These are phyloP conservation scores for Apiospora arundinis DNA, from an alignment of 2,329 filamentous ascomycete species.

Conservation along the genomic window DNA sequence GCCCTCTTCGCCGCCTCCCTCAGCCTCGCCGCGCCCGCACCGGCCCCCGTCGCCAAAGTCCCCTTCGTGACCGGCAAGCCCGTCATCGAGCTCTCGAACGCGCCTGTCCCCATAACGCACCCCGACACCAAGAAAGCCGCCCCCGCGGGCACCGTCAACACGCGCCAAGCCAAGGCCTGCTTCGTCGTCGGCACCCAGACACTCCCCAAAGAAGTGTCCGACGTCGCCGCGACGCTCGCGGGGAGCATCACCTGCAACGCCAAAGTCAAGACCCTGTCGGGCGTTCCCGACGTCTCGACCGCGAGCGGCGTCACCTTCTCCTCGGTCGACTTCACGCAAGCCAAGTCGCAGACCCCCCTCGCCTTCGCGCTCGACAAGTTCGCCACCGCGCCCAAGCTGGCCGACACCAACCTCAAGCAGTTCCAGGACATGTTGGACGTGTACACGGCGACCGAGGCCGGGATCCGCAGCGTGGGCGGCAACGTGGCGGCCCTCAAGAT, in stretches of 20 bases:
- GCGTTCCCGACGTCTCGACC: slow-evolving; percentile 62
- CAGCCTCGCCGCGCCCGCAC: not conserved
- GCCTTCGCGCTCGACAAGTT: slow-evolving; percentile 61
- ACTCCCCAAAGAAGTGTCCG: slow-evolving; percentile 57
- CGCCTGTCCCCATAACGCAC: not conserved
- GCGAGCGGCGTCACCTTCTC: slow-evolving; percentile 52
- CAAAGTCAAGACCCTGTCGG: slow-evolving; percentile 53
- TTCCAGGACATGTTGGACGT: slow-evolving; percentile 61
- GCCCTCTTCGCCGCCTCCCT: slow-evolving; percentile 4
- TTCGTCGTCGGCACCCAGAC: slow-evolving; percentile 58
- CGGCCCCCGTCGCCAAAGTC: not conserved
- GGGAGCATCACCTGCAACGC: slow-evolving; percentile 56
- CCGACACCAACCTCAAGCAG: slow-evolving; percentile 52
- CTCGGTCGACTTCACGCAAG: slow-evolving; percentile 60
- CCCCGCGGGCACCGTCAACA: not conserved
- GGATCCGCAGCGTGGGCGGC: slow-evolving; percentile 59
- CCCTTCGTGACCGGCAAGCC: slow-evolving; percentile 20
- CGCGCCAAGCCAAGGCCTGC: slow-evolving; percentile 47
- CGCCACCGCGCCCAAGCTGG: slow-evolving; percentile 53
- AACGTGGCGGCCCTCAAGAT: slow-evolving; percentile 61
- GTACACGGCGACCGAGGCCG: slow-evolving; percentile 65
- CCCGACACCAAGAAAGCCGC: not conserved
- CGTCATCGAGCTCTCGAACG: not conserved
- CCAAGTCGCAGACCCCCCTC: slow-evolving; percentile 51
- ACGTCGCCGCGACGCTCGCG: slow-evolving; percentile 49